These are phyloP conservation scores for Fusarium illudens DNA, from an alignment of 2,329 filamentous ascomycete species.

Conservation along the genomic window DNA sequence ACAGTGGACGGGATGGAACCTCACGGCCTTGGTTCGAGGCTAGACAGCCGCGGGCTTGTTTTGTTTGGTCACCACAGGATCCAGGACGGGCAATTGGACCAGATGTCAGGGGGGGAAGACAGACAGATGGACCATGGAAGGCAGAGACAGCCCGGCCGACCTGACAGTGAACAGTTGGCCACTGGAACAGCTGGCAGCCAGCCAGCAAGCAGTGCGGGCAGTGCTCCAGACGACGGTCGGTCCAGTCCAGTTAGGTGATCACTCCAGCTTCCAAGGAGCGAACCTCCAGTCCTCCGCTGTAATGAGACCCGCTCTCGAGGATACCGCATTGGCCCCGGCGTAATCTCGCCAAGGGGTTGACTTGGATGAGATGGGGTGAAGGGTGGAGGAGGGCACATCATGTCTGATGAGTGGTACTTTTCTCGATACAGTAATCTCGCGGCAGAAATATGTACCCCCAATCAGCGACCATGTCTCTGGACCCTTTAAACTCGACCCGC, in stretches of 20 bases:
- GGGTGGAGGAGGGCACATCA: constrained; percentile 8
- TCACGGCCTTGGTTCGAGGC: constrained; percentile 16
- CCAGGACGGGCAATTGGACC: constrained; percentile 8
- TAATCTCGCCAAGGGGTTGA: constrained; percentile 40
- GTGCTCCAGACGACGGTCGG: neutral
- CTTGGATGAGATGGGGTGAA: constrained; percentile 14
- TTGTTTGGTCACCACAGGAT: constrained; percentile 7
- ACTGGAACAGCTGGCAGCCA: constrained; percentile 10
- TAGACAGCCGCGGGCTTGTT: constrained; percentile 8
- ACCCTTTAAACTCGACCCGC: constrained; percentile 16
- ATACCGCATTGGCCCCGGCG: constrained; percentile 40
- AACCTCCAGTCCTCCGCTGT: constrained; percentile 20
- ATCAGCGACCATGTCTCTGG: neutral
- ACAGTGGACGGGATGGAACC: constrained; percentile 28
- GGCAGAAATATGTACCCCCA: neutral
- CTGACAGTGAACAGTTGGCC: constrained; percentile 17
- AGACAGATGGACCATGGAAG: too few relatives aligned
- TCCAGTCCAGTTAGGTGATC: neutral
- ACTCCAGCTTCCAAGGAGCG: neutral
- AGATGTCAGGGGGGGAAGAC: neutral
- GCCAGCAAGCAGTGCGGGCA: neutral
- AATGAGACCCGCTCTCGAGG: constrained; percentile 40
- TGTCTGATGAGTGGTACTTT: constrained; percentile 1
- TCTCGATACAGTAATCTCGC: neutral
- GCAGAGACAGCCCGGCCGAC: too few relatives aligned